Conservation (phyloP, 345 rosid genomes). For the Trapa incisa region DNA sequence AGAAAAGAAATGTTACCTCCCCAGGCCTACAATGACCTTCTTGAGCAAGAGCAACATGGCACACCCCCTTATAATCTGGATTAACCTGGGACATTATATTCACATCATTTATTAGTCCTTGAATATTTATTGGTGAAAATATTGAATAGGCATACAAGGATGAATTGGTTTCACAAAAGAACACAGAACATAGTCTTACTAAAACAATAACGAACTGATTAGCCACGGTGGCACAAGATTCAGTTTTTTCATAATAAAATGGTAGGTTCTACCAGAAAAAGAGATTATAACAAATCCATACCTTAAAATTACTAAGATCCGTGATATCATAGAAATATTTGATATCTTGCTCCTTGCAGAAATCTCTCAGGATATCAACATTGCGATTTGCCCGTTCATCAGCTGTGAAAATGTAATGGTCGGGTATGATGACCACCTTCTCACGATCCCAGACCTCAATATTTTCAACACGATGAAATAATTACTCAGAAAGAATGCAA, state of each 20-base stretch:
- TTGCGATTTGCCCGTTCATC: constrained; percentile 94
- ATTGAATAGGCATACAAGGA: background rate
- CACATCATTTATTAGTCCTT: background rate
- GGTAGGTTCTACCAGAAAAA: background rate
- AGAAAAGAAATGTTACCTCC: constrained; percentile 43
- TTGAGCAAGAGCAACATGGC: constrained; percentile 96
- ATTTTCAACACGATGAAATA: constrained; percentile 10
- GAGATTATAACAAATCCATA: constrained; percentile 11
- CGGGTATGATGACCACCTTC: constrained; percentile 89
- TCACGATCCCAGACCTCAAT: constrained; percentile 93
- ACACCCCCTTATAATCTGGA: constrained; percentile 97
- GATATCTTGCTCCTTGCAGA: constrained; percentile 76
- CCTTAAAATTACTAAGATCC: constrained; percentile 79
- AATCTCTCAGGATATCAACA: constrained; percentile 88
- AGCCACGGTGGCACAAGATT: no score
- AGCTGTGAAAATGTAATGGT: constrained; percentile 84
- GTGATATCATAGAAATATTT: constrained; percentile 94
- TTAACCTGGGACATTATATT: constrained; percentile 46
- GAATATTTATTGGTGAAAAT: background rate
- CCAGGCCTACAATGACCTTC: constrained; percentile 99
- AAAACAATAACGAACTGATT: no score
- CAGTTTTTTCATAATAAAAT: no score
- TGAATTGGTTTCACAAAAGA: background rate
- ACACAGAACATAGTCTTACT: background rate
- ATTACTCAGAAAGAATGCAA: background rate